Base-by-base conservation (phyloP, 371 early-diverging fungal genomes). In the Lichtheimia ornata region DNA sequence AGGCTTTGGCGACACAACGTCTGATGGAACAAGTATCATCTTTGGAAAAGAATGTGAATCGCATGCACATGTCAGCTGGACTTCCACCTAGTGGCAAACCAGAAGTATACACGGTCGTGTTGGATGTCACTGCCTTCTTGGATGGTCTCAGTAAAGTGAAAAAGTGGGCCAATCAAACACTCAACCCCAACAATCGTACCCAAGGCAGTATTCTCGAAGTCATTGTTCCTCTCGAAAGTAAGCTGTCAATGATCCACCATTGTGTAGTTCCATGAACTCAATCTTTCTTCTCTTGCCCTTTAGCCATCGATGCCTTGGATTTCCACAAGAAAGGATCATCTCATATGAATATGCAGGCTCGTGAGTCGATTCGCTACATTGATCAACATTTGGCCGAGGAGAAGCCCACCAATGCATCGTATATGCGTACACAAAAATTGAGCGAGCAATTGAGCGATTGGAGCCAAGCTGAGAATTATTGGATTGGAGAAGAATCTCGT, bases 341-440 rank as follows among this genome's bases (percentile, higher is more conserved):
- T 18, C 77, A 78, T 52, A 82, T 77, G 64, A 89, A 87, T 61
- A 76, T 79, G 24, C 81, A 84, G 49, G 87, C 91, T 0, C 75
- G 93, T 53, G 91, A 91, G 59, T 90, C 90, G 3, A 93, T 87
- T 59, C 85, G 93, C 17, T 93, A 82, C 62, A 69, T 93, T 56
- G 93, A 93, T 66, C 84, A 90, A 25, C 66, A 76, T 47, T 50
- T 85, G 35, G 63, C 44, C 44, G 3, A 59, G 53, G 59, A 64
- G 4, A 43, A 42, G 17, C 45, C 43, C 1, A 44, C 47, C 2
- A 69, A 58, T 0, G 43, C 63, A 0, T 81, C 78, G 4, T 75
- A 58, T 22, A 58, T 81, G 27, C 68, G 82, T 25, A 78, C 76
- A 0, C 82, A 81, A 61, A 74, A 76, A 18, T 49, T 87, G 9